A percentile compares a stretch with the other conserved stretches of the same genome.
Evolutionary conservation across 352 stramenopile genomes (phyloP).

Genomic region (Phytophthora sojae): DNA sequence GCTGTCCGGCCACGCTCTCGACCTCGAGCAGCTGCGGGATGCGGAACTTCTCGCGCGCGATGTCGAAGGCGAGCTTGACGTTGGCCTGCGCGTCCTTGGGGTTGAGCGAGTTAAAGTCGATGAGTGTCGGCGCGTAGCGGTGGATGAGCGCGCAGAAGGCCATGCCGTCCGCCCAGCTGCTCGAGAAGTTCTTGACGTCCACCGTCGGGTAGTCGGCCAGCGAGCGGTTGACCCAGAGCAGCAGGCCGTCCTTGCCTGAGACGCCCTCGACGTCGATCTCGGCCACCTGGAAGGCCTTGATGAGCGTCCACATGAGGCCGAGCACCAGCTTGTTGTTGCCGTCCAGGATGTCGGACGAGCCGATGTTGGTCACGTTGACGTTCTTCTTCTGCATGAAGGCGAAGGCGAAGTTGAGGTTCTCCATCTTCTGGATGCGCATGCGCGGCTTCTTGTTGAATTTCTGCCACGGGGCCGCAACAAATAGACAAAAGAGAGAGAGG

Average conservation of each 20-base stretch:
- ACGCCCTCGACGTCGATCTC: conserved; percentile 91
- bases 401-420: conserved; percentile 93
- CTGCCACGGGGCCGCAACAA: conserved; percentile 27
- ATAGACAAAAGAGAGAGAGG: not conserved
- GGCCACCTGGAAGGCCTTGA: conserved; percentile 90
- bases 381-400: conserved; percentile 91
- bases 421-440: conserved; percentile 95
- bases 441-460: conserved; percentile 94
- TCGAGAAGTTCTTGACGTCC: conserved; percentile 90
- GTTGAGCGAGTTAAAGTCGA: conserved; percentile 83
- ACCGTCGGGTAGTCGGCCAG: conserved; percentile 86
- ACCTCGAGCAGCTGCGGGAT: conserved; percentile 91
- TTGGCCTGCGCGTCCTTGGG: conserved; percentile 74
- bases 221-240: conserved; percentile 92
- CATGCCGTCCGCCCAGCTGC: conserved; percentile 88
- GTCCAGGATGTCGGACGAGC: conserved; percentile 92
- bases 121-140: conserved; percentile 86
- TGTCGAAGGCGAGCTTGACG: conserved; percentile 86
- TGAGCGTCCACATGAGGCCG: conserved; percentile 94
- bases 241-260: conserved; percentile 90
- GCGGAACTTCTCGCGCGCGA: conserved; percentile 85
- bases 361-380: conserved; percentile 92
- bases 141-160: conserved; percentile 93
- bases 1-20: conserved; percentile 81
- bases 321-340: conserved; percentile 93